Conservation (phyloP, 768 basidiomycete genomes). For the Obba rivulosa region DNA sequence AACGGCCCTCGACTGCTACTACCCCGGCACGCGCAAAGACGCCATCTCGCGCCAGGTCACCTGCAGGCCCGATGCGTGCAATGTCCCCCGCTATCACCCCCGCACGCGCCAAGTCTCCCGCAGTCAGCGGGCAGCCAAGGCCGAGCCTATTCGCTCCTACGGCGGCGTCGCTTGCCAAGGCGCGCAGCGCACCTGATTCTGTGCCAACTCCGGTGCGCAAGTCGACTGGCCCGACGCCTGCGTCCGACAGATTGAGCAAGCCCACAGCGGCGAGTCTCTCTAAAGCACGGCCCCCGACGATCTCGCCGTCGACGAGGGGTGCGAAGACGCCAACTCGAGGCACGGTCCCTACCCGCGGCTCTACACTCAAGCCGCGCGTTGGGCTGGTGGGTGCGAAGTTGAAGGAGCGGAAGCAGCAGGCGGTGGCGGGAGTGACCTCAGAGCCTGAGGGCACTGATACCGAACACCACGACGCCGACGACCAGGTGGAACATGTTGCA, state of each 20-base stretch:
- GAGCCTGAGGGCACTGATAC: constrained; percentile 18
- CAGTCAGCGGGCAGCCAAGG: constrained; percentile 12
- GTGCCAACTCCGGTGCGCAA: constrained; percentile 50
- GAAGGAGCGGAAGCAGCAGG: constrained; percentile 18
- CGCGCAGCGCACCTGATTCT: constrained; percentile 47
- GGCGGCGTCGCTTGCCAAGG: constrained; percentile 71
- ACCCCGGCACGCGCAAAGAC: constrained; percentile 12
- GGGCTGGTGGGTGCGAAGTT: constrained; percentile 16
- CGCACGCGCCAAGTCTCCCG: constrained; percentile 25
- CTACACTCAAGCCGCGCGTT: constrained; percentile 1
- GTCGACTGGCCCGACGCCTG: constrained; percentile 44
- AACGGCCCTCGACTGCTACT: constrained; percentile 29
- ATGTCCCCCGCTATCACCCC: constrained; percentile 17
- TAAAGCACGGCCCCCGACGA: constrained; percentile 39
- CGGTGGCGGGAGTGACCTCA: constrained; percentile 13
- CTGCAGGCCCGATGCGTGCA: constrained; percentile 39
- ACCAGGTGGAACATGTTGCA: constrained; percentile 6
- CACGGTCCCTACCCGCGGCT: constrained; percentile 24
- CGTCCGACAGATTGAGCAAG: constrained; percentile 67
- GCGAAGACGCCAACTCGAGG: constrained; percentile 17
- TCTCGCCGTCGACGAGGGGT: constrained; percentile 11
- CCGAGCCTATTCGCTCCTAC: constrained; percentile 76
- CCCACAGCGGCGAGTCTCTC: constrained; percentile 78
- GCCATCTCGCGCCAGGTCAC: constrained; percentile 27
- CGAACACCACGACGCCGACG: constrained; percentile 4